Evolutionary conservation across 345 rosid species (phyloP), one percentile per base, ranked within the genome.

Genomic region (Erucastrum elatum): DNA sequence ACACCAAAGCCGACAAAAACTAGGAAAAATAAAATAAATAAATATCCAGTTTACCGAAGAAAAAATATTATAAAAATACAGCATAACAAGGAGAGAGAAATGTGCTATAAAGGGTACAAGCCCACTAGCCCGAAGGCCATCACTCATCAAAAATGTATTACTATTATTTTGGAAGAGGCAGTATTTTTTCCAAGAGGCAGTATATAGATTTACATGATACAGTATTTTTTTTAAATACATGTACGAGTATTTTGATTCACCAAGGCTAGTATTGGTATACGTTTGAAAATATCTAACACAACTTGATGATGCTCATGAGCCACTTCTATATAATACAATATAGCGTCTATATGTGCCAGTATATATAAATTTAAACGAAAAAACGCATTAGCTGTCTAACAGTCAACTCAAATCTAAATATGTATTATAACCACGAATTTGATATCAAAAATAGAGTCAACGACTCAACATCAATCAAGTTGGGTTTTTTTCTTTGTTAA

Each of bases 81-180:
- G 31, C 16, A 33, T 64, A 64, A 34, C 71, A 70, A 75, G 67
- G 83, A 80, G 79, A 80, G 83, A 80, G 83, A 80, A 63, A 69
- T 68, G 65, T 29, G 66, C 30, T 26, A 72, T 12, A 61, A 69
- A 41, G 62, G 37, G 30, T 37, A 71, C 13, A 69, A 68, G 66
- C 75, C 75, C 83, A 80, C 82, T 55, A 80, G 44, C 33, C 67
- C 15, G 17, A 69, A 69, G 61, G 75, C 35, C 82, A 79, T 62
- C 64, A 41, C 79, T 74, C 71, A 80, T 75, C 55, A 8, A 74
- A 46, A 61, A 64, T 68, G 17, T 68, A 35, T 61, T n/a, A n/a
- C n/a, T 55, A 69, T 30, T 74, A 62, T 68, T 79, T 53, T 62
- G 13, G 8, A 25, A 44, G 74, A 72, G 39, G 53, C 59, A 73